These are phyloP conservation scores for Colletotrichum sp. DNA, from an alignment of 2,329 filamentous ascomycete genomes.

Conservation along the genomic window DNA sequence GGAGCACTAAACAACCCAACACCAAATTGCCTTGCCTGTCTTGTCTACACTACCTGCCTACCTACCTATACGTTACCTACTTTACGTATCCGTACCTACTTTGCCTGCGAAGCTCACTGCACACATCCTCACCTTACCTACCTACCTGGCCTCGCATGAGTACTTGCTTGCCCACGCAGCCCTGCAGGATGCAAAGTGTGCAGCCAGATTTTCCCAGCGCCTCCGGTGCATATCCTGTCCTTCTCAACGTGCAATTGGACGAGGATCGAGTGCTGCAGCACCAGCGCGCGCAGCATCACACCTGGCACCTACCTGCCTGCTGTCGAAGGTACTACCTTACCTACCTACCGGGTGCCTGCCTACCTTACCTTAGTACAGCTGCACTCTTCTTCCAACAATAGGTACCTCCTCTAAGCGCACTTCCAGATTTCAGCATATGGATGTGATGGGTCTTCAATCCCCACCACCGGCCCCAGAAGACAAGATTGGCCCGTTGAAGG, in stretches of 20 bases:
- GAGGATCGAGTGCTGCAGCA: neutral
- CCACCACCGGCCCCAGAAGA: neutral
- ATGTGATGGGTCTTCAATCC: neutral
- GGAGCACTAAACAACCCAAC: neutral
- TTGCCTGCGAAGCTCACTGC: neutral
- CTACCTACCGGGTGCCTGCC: neutral
- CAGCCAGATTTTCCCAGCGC: neutral
- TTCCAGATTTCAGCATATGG: neutral
- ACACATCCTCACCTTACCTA: neutral
- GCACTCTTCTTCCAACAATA: neutral
- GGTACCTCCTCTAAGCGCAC: neutral
- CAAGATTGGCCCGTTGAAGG: neutral
- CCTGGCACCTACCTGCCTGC: neutral
- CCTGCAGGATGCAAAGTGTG: neutral
- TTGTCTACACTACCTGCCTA: neutral
- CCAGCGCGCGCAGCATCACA: neutral
- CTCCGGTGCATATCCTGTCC: neutral
- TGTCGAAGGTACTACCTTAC: neutral
- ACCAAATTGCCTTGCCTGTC: neutral
- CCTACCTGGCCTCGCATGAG: neutral
- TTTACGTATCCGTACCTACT: neutral
- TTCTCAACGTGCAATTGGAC: neutral
- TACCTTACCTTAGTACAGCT: neutral
- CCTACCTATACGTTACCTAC: neutral
- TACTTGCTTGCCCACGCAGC: neutral